Evolutionary conservation across 441 rosid genomes (phyloP).

Genomic region (Croton setiger): DNA sequence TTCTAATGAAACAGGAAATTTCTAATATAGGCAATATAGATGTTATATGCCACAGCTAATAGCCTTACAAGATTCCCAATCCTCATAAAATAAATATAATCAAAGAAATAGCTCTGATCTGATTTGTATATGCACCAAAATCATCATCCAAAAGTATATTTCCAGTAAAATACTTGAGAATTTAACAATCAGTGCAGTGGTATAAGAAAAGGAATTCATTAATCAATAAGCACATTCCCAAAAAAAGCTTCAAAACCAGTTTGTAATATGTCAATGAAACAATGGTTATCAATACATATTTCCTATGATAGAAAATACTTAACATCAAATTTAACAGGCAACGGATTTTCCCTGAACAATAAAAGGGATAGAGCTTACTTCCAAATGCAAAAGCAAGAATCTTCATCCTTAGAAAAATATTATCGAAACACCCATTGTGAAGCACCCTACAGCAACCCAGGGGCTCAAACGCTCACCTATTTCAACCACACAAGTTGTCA

Average conservation of each 20-base stretch:
- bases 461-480: slow-evolving; percentile 92
- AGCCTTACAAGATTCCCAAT: neutral
- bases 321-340: slow-evolving; percentile 10
- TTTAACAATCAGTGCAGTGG: neutral
- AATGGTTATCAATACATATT: slow-evolving; percentile 15
- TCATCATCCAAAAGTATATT: neutral
- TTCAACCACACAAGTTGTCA: slow-evolving; percentile 16
- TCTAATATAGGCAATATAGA: neutral
- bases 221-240: slow-evolving; percentile 8
- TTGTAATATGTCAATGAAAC: slow-evolving; percentile 16
- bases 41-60: neutral
- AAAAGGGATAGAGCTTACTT: slow-evolving; percentile 21
- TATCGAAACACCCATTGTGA: slow-evolving; percentile 72
- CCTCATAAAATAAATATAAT: neutral
- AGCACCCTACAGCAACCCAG: slow-evolving; percentile 90
- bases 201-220: neutral
- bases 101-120: neutral
- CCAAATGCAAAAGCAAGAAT: slow-evolving; percentile 3
- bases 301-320: slow-evolving; percentile 15
- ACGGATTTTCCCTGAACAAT: slow-evolving; percentile 16
- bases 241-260: slow-evolving; percentile 16
- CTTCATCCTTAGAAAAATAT: slow-evolving; percentile 48
- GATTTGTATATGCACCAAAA: neutral
- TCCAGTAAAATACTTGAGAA: neutral
- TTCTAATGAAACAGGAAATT: neutral